Evolutionary conservation across 2,329 filamentous ascomycete genomes (phyloP).

Genomic region (Stagonosporopsis chrysanthemi): DNA sequence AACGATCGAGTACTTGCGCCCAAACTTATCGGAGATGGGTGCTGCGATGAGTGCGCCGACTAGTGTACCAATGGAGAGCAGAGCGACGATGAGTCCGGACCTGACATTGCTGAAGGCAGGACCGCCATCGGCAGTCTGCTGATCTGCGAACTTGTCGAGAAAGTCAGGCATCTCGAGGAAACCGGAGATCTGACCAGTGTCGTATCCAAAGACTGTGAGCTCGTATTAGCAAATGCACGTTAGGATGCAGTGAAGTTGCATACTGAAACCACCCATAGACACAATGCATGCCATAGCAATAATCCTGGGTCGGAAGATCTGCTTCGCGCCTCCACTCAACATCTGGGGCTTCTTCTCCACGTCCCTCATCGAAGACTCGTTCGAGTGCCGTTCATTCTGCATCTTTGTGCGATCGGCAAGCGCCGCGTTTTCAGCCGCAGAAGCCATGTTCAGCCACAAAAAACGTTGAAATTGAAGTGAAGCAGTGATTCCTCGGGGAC

Average conservation of each 20-base stretch:
- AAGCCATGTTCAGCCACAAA: conserved; percentile 1
- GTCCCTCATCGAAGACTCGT: conserved; percentile 36
- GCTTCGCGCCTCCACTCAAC: conserved; percentile 29
- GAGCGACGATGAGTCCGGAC: conserved; percentile 45
- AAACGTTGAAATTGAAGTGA: background rate
- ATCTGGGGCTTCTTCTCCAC: conserved; percentile 41
- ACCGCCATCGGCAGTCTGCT: conserved; percentile 29
- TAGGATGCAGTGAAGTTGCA: background rate
- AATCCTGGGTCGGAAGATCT: conserved; percentile 44
- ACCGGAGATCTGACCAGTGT: conserved; percentile 47
- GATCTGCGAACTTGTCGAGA: conserved; percentile 39
- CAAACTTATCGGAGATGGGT: conserved; percentile 67
- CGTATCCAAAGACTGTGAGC: conserved; percentile 40
- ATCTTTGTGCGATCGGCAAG: conserved; percentile 1
- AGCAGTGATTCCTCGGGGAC: conserved; percentile 3
- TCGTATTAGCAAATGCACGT: background rate
- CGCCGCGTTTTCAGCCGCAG: conserved; percentile 1
- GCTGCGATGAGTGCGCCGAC: conserved; percentile 69
- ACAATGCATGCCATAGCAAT: conserved; percentile 45
- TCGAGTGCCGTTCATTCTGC: conserved; percentile 21
- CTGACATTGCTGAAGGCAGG: conserved; percentile 42
- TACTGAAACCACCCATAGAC: conserved; percentile 47
- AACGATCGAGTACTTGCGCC: conserved; percentile 69
- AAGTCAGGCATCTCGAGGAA: conserved; percentile 50
- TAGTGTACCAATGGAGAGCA: conserved; percentile 75